These are phyloP conservation scores for Alternaria arborescens DNA, from an alignment of 2,329 filamentous ascomycete genomes.

Conservation along the genomic window DNA sequence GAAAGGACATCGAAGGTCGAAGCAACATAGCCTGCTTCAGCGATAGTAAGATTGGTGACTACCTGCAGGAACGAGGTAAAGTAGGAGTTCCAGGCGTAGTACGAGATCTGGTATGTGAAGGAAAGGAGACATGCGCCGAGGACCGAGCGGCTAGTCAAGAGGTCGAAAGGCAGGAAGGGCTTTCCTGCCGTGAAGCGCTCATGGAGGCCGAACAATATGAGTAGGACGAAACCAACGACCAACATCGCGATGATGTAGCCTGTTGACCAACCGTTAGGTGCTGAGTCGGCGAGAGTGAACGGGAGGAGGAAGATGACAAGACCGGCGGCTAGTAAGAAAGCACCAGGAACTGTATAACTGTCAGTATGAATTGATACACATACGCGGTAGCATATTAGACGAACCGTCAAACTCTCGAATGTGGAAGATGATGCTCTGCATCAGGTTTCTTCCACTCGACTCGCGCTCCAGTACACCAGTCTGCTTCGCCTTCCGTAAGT, in stretches of 20 bases:
- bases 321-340: conserved; percentile 67
- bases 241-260: conserved; percentile 49
- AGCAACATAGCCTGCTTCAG: conserved; percentile 43
- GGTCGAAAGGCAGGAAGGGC: conserved; percentile 53
- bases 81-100: conserved; percentile 48
- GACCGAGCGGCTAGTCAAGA: conserved; percentile 49
- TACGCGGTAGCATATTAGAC: accelerated
- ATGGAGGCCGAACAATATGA: conserved; percentile 47
- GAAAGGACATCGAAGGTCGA: conserved; percentile 38
- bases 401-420: conserved; percentile 65
- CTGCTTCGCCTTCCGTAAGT: conserved; percentile 67
- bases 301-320: conserved; percentile 73
- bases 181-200: conserved; percentile 50
- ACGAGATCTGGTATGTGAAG: conserved; percentile 38
- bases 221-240: conserved; percentile 42
- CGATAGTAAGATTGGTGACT: conserved; percentile 37
- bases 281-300: conserved; percentile 59
- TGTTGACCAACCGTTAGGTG: conserved; percentile 34
- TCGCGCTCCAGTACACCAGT: conserved; percentile 58
- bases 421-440: conserved; percentile 62
- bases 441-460: conserved; percentile 53
- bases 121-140: conserved; percentile 60
- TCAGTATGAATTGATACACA: background rate
- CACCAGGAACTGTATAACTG: conserved; percentile 55
- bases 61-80: conserved; percentile 52